Percentiles rank a stretch among this genome's conserved stretches.
phyloP scores from a whole-genome alignment of 345 rosid genomes.

The Dipteronia dyeriana region DNA sequence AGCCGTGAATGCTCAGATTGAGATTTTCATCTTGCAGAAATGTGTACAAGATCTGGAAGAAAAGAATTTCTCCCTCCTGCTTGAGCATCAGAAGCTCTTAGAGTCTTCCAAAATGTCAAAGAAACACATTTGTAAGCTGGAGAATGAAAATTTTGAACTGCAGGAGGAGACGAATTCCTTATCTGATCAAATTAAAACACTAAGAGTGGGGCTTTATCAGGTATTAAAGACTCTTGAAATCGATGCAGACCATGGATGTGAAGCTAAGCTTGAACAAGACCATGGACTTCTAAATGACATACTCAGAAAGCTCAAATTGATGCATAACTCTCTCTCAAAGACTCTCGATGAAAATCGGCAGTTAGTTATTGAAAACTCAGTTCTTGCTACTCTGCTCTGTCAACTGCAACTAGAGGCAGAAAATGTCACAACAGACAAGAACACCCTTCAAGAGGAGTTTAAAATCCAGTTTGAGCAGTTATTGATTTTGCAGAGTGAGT shows the following conservation, averaged over 20 bases:
- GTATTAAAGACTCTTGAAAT: constrained; percentile 52
- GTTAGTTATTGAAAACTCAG: constrained; percentile 52
- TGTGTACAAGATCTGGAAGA: constrained; percentile 65
- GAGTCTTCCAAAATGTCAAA: constrained; percentile 60
- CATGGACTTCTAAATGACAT: constrained; percentile 40
- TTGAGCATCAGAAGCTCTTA: constrained; percentile 54
- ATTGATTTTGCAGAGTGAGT: constrained; percentile 43
- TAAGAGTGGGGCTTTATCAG: constrained; percentile 57
- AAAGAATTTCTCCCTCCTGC: constrained; percentile 51
- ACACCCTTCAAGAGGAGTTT: constrained; percentile 45
- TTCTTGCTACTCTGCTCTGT: constrained; percentile 61
- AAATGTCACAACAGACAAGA: constrained; percentile 50
- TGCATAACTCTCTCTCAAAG: constrained; percentile 50
- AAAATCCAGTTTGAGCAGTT: constrained; percentile 48
- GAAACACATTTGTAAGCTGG: constrained; percentile 55
- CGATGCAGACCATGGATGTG: constrained; percentile 34
- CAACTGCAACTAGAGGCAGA: constrained; percentile 63
- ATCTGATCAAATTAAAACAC: constrained; percentile 46
- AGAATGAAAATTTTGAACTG: constrained; percentile 53
- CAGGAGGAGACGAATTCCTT: constrained; percentile 55
- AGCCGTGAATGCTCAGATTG: constrained; percentile 54
- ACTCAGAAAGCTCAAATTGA: constrained; percentile 50
- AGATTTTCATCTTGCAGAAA: constrained; percentile 69
- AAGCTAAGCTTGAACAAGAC: constrained; percentile 45
- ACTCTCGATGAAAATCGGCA: constrained; percentile 60